Percentiles rank a stretch among this genome's conserved stretches.
phyloP scores from a whole-genome alignment of 1,139 yeast genomes.

The Nadsonia commutata region DNA sequence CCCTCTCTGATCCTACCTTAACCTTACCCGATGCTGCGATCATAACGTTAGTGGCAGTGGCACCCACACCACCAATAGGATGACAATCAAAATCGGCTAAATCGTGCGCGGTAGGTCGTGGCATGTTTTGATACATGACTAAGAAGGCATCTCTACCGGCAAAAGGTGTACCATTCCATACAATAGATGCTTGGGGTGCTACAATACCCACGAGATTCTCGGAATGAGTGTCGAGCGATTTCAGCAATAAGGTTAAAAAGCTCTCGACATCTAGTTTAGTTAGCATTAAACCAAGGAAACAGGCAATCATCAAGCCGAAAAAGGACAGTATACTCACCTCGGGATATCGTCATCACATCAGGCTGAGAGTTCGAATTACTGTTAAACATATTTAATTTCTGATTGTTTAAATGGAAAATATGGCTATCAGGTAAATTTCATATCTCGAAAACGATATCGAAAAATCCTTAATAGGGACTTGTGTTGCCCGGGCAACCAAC shows the following conservation, averaged over 20 bases:
- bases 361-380: too few species aligned
- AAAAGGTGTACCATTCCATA: conserved; percentile 27
- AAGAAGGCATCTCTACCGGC: conserved; percentile 23
- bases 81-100: conserved; percentile 17
- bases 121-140: conserved; percentile 19
- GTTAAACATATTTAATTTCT: too few species aligned
- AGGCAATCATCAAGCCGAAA: too few species aligned
- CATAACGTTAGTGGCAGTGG: too few species aligned
- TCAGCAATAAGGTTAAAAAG: conserved; percentile 17
- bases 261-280: conserved; percentile 8
- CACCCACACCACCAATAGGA: conserved; percentile 3
- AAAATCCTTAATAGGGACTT: too few species aligned
- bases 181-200: conserved; percentile 19
- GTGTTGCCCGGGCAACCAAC: too few species aligned
- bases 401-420: too few species aligned
- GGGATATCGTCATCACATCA: not conserved
- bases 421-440: too few species aligned
- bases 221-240: conserved; percentile 16
- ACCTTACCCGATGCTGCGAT: conserved; percentile 20
- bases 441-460: too few species aligned
- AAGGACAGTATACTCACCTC: not conserved
- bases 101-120: conserved; percentile 18
- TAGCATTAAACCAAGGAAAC: not conserved
- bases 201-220: conserved; percentile 16
- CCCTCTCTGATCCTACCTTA: conserved; percentile 18